A percentile compares a stretch with the other conserved stretches of the same genome.
phyloP scores from a whole-genome alignment of 345 rosid genomes.

The Corchorus olitorius region DNA sequence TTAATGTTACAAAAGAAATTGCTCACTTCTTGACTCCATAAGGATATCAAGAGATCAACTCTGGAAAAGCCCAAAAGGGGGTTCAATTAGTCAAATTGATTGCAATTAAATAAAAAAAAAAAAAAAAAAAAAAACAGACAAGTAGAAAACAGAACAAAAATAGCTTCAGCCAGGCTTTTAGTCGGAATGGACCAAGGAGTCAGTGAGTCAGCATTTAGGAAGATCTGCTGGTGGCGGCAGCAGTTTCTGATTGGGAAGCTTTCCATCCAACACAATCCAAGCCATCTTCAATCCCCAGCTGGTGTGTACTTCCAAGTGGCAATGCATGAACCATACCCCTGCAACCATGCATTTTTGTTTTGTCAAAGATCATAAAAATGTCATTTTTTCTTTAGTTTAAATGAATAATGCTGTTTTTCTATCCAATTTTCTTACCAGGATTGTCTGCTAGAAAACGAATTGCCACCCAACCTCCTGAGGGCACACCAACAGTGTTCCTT shows the following conservation, averaged over 20 bases:
- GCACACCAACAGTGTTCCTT: constrained; percentile 23
- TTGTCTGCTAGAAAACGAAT: constrained; percentile 71
- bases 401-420: no score
- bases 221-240: constrained; percentile 73
- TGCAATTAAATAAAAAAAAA: no score
- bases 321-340: constrained; percentile 53
- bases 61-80: background rate
- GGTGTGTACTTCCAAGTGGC: no score
- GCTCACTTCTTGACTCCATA: background rate
- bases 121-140: no score
- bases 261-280: no score
- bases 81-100: background rate
- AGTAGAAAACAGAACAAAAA: background rate
- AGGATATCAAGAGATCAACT: constrained; percentile 15
- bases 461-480: constrained; percentile 73
- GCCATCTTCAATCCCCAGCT: no score
- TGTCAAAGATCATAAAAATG: background rate
- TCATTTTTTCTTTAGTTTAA: no score
- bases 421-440: constrained; percentile 47
- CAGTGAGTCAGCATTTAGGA: constrained; percentile 50
- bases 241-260: constrained; percentile 41
- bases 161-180: background rate
- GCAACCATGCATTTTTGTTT: background rate
- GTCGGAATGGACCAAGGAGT: background rate
- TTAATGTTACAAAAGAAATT: constrained; percentile 14